Percentiles rank a stretch among this genome's conserved stretches.
phyloP scores from a whole-genome alignment of 148 eudicot genomes.

The Arctostaphylos glauca region DNA sequence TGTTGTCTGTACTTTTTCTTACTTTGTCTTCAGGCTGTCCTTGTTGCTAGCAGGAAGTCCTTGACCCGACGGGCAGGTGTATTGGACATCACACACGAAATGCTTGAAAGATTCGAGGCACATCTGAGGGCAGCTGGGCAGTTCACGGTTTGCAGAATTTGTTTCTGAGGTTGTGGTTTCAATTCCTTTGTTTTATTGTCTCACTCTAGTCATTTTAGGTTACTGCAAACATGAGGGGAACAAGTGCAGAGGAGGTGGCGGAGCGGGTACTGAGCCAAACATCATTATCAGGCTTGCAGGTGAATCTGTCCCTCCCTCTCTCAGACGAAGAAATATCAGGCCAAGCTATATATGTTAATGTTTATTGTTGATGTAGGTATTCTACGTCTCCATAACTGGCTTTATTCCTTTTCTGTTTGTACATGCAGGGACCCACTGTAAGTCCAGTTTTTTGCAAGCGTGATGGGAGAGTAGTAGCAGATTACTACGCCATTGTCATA shows the following conservation, averaged over 20 bases:
- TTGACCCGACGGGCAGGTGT: slow-evolving; percentile 63
- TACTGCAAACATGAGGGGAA: slow-evolving; percentile 94
- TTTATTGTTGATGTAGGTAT: neutral
- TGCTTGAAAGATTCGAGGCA: slow-evolving; percentile 94
- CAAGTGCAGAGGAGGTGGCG: slow-evolving; percentile 85
- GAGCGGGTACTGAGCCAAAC: slow-evolving; percentile 71
- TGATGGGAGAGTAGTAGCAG: slow-evolving; percentile 57
- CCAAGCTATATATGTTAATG: neutral
- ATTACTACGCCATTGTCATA: slow-evolving; percentile 77
- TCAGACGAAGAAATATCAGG: neutral
- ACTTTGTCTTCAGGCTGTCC: slow-evolving; percentile 63
- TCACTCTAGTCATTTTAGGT: slow-evolving; percentile 45
- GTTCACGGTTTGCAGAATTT: slow-evolving; percentile 56
- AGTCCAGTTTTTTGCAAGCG: slow-evolving; percentile 80
- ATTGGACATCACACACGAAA: slow-evolving; percentile 76
- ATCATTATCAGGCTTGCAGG: slow-evolving; percentile 87
- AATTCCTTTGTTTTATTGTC: slow-evolving; percentile 14
- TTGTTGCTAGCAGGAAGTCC: slow-evolving; percentile 87
- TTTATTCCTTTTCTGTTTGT: slow-evolving; percentile 16
- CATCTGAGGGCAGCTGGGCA: slow-evolving; percentile 80
- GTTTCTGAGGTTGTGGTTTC: neutral
- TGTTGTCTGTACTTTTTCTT: slow-evolving; percentile 11
- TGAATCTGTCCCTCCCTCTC: slow-evolving; percentile 20
- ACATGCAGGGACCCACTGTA: slow-evolving; percentile 80
- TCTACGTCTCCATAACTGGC: slow-evolving; percentile 3